Evolutionary conservation across 192 early-diverging fungal species (phyloP).

Genomic region (Coemansia sp.): DNA sequence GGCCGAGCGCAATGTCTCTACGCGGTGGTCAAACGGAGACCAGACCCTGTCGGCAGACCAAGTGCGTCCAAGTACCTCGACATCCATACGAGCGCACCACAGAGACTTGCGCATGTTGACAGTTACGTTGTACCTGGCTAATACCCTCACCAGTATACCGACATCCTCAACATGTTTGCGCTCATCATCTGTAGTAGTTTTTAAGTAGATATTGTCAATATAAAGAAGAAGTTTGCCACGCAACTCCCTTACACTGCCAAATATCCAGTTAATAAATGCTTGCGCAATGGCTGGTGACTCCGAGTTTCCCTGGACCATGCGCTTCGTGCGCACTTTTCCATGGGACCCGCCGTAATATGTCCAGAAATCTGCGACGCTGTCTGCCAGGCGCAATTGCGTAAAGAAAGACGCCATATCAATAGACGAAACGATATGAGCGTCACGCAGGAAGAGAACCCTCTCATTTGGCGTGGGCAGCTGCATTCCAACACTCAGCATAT

Average conservation of each 20-base stretch:
- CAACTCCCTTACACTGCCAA: neutral
- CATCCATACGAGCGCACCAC: constrained; percentile 1
- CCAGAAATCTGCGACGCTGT: constrained; percentile 10
- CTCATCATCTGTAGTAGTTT: neutral
- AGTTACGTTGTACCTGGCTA: constrained; percentile 12
- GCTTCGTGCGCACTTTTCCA: constrained; percentile 1
- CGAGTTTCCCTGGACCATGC: constrained; percentile 27
- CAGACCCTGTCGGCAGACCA: constrained; percentile 5
- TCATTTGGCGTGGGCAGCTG: constrained; percentile 9
- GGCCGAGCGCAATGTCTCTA: constrained; percentile 13
- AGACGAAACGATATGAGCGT: constrained; percentile 6
- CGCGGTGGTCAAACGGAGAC: constrained; percentile 15
- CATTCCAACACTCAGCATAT: constrained; percentile 23
- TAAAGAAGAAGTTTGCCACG: constrained; percentile 17
- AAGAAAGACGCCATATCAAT: constrained; percentile 16
- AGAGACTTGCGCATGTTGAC: constrained; percentile 20
- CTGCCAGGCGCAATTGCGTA: neutral
- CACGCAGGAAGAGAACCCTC: constrained; percentile 8
- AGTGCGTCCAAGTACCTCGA: neutral
- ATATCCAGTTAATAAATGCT: constrained; percentile 14
- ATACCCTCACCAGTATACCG: neutral
- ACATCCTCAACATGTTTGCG: constrained; percentile 16
- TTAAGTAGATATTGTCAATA: constrained; percentile 46
- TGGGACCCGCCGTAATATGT: neutral
- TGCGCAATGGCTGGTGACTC: constrained; percentile 28